Evolutionary conservation across 495 filamentous ascomycete species (phyloP), one percentile per base, ranked within the genome.

Genomic region (Aspergillus homomorphus): DNA sequence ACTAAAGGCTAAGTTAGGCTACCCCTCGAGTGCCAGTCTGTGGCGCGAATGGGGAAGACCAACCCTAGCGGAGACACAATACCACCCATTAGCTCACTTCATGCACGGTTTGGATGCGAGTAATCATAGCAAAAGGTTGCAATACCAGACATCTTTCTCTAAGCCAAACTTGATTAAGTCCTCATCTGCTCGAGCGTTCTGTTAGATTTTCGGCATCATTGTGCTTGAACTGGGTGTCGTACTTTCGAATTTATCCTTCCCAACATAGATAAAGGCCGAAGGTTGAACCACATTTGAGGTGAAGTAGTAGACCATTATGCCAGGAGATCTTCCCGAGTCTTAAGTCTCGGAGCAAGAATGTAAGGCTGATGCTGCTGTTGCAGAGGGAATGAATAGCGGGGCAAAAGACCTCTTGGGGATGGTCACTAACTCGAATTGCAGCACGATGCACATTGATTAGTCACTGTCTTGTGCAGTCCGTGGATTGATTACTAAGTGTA

Each of bases 181-280:
- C 80, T 98, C 95, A 77, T 98, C 94, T 98, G 69, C 44, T 38
- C 28, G 14, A 26, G 45, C 24, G 46, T n/a, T 46, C 20, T 50
- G 45, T 60, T 33, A 64, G 62, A 61, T 20, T 74, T 64, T 71
- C 65, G 53, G 58, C 45, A 38, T 57, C 46, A 2, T 38, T 5
- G 51, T 41, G 26, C 45, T 28, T 51, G 66, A 45, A 28, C 26
- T 59, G 28, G 20, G 21, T 23, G 56, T 60, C 87, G 65, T 81
- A 97, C 94, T 98, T 77, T 98, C 94, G 57, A 96, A 90, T 76
- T 98, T 98, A 79, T 98, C 94, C 77, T 98, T 98, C 68, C 94
- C 94, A 28, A 96, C 90, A 69, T 98, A 98, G 62, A 98, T 85
- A 64, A 86, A 91, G 22, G 92, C 94, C 5, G 85, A 63, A 1